Base-by-base conservation (phyloP, 305 asterid species). In the Fraxinus platypoda region DNA sequence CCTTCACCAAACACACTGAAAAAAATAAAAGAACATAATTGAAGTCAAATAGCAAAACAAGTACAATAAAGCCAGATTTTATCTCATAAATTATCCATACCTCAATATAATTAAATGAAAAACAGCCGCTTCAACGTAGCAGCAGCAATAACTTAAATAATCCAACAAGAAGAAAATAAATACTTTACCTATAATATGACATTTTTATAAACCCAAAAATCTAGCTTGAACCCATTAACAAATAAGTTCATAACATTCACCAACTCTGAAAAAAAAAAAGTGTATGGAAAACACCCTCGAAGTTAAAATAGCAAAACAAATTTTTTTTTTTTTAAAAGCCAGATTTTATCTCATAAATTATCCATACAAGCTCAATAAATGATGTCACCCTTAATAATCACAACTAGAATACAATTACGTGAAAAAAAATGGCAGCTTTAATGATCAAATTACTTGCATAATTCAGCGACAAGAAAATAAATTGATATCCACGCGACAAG, bases 31-130 rank as follows among this genome's bases (percentile, higher is more conserved):
- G 21, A 49, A 49, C 81, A 78, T 77, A 74, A 80, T 75, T 74
- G 68, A 66, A 81, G 81, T 81, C 78, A 82, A 80, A 80, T 12
- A 12, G 71, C 71, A 62, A 21, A 62, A 62, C 71, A 26, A 57
- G 26, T 2, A 8, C 28, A 31, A 57, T 28, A 31, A 49, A 75
- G 83, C 31, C 83, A 83, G 25, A 62, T 76, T 37, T n/a, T 64
- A 49, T 62, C 41, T 68, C 33, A 21, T 19, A 31, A 25, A 1
- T 52, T 17, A 8, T 52, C 31, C 3, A 31, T 41, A 62, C 8
- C 4, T 6, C 23, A 7, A 62, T 25, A 62, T 3, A 23, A 62
- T 62, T 62, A 62, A 8, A 62, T 23, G 71, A 62, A 62, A 52
- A 23, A 43, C 15, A 11, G 52, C 52, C 54, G 54, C n/a, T 43